Conservation (phyloP, 1,139 yeast genomes). For the Blastobotrys apis region DNA sequence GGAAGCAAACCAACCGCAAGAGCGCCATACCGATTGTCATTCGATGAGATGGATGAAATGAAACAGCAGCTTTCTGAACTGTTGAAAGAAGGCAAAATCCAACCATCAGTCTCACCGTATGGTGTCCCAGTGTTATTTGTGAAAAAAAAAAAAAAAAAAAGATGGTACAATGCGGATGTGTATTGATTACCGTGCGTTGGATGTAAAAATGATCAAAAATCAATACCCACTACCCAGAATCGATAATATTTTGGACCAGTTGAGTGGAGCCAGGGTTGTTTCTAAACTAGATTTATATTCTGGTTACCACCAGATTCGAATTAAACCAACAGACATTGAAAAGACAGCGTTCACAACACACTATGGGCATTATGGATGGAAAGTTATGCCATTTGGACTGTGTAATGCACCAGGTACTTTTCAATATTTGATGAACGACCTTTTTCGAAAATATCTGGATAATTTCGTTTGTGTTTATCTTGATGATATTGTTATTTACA, state of each 20-base stretch:
- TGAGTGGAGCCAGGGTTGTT: conserved; percentile 13
- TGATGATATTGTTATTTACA: conserved; percentile 29
- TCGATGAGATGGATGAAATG: too few relatives aligned
- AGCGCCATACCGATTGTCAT: too few relatives aligned
- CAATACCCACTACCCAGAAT: conserved; percentile 7
- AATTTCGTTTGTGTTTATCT: conserved; percentile 29
- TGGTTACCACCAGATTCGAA: conserved; percentile 24
- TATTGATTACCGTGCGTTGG: conserved; percentile 19
- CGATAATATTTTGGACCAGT: conserved; percentile 3
- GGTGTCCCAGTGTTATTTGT: too few relatives aligned
- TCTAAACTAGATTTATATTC: conserved; percentile 23
- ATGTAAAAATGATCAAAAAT: conserved; percentile 14
- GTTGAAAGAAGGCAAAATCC: too few relatives aligned
- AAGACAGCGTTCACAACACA: conserved; percentile 25
- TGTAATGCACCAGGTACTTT: conserved; percentile 25
- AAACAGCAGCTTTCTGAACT: too few relatives aligned
- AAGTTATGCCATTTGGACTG: conserved; percentile 27
- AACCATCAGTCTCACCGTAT: too few relatives aligned
- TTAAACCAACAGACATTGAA: conserved; percentile 15
- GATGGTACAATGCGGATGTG: conserved; percentile 23
- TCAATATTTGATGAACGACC: conserved; percentile 21
- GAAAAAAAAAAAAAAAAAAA: too few relatives aligned
- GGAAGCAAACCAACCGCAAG: too few relatives aligned
- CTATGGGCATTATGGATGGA: conserved; percentile 24
- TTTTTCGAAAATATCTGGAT: conserved; percentile 14